Percentiles rank a stretch among this genome's conserved stretches.
phyloP scores from a whole-genome alignment of 169 alveolate species.

The Eimeria mitis region DNA sequence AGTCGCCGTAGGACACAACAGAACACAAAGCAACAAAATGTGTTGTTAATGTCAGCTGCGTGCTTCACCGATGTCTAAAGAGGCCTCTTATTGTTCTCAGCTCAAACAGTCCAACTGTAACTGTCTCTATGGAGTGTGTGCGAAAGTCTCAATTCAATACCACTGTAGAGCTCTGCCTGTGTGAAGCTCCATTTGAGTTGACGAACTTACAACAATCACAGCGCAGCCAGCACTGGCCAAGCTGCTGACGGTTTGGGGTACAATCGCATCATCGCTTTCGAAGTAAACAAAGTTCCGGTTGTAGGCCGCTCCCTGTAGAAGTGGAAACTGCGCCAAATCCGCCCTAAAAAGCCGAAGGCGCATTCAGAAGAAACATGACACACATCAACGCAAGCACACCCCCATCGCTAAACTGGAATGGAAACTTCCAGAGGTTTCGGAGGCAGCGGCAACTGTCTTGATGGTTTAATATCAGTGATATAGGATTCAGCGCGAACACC shows the following conservation, averaged over 20 bases:
- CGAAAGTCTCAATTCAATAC: no score
- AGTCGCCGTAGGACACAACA: not conserved
- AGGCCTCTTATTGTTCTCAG: not conserved
- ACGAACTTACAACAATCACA: constrained; percentile 83
- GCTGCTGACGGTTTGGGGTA: constrained; percentile 84
- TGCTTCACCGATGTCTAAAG: not conserved
- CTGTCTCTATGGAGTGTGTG: no score
- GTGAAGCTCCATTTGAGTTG: not conserved
- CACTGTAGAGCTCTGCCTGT: not conserved
- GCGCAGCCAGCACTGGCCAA: constrained; percentile 87
- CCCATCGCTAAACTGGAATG: not conserved
- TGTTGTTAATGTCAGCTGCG: not conserved
- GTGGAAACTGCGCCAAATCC: constrained; percentile 46
- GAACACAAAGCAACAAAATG: not conserved
- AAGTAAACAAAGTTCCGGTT: constrained; percentile 82
- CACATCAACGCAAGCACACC: not conserved
- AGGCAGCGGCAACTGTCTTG: not conserved
- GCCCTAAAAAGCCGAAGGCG: not conserved
- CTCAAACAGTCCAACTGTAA: not conserved
- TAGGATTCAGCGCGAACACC: not conserved
- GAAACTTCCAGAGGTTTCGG: not conserved
- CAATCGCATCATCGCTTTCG: constrained; percentile 85
- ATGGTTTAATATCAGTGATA: not conserved
- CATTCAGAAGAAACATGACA: not conserved
- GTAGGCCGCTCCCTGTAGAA: constrained; percentile 59